These are phyloP conservation scores for Salix viminalis DNA, from an alignment of 345 rosid genomes.

Conservation along the genomic window DNA sequence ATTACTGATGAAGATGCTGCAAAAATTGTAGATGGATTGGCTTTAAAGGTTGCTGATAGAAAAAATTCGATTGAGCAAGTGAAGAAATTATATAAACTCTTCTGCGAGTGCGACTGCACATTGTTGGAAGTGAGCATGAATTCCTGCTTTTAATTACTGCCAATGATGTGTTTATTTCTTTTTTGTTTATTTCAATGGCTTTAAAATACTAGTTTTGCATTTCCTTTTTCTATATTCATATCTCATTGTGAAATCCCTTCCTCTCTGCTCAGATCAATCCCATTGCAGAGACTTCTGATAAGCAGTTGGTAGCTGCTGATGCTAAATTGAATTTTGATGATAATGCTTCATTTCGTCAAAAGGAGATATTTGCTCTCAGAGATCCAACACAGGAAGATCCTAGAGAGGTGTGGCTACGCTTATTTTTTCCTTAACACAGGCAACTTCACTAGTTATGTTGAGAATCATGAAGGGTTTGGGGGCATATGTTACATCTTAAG, in stretches of 20 bases:
- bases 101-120: conserved; percentile 81
- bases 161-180: not conserved
- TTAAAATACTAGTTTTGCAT: not conserved
- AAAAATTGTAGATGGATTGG: conserved; percentile 94
- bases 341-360: conserved; percentile 92
- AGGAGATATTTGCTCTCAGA: conserved; percentile 69
- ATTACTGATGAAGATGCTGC: conserved; percentile 97
- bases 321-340: conserved; percentile 98
- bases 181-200: not conserved
- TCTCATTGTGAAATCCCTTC: conserved; percentile 5
- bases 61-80: conserved; percentile 87
- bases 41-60: conserved; percentile 73
- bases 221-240: not conserved
- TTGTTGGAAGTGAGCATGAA: conserved; percentile 81
- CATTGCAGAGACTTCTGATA: conserved; percentile 84
- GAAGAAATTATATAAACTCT: conserved; percentile 89
- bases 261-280: conserved; percentile 75
- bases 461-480: not conserved
- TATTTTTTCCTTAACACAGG: not conserved
- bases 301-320: conserved; percentile 94
- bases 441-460: not conserved
- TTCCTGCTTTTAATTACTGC: not conserved
- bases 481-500: not conserved
- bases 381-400: conserved; percentile 99
- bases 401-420: conserved; percentile 58